Evolutionary conservation across 2,329 filamentous ascomycete species (phyloP).

Genomic region (Clonostachys rosea): DNA sequence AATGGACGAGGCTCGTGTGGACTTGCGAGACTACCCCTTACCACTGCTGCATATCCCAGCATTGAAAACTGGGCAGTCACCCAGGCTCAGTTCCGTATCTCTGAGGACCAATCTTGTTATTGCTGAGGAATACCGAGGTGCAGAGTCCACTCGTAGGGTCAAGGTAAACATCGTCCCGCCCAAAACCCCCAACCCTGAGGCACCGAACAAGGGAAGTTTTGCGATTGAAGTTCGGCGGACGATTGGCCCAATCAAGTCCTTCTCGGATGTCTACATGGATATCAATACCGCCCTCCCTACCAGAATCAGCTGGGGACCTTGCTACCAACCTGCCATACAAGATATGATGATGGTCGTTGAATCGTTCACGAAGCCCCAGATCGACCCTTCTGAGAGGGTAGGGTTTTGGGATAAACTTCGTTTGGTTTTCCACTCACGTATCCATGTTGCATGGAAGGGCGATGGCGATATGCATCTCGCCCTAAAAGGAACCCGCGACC

Average conservation of each 20-base stretch:
- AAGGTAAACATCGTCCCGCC: conserved; percentile 81
- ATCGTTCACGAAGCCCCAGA: conserved; percentile 91
- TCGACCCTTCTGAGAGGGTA: conserved; percentile 88
- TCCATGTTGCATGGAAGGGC: conserved; percentile 87
- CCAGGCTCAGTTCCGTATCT: conserved; percentile 74
- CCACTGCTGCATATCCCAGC: conserved; percentile 87
- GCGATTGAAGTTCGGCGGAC: conserved; percentile 84
- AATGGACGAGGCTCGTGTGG: conserved; percentile 85
- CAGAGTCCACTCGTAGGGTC: conserved; percentile 75
- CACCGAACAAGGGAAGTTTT: conserved; percentile 61
- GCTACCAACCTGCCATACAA: conserved; percentile 95
- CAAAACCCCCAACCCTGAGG: conserved; percentile 46
- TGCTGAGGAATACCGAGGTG: conserved; percentile 84
- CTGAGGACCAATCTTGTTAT: conserved; percentile 90
- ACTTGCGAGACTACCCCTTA: conserved; percentile 87
- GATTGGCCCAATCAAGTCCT: conserved; percentile 92
- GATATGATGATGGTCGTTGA: conserved; percentile 99
- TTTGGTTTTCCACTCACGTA: conserved; percentile 86
- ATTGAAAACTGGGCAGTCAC: conserved; percentile 74
- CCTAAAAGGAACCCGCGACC: conserved; percentile 87
- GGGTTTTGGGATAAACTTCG: conserved; percentile 99
- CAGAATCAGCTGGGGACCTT: conserved; percentile 93
- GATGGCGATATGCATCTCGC: conserved; percentile 94
- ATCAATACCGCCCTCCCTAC: conserved; percentile 93
- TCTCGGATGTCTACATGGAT: conserved; percentile 85